These are phyloP conservation scores for Phellopilus nigrolimitatus DNA, from an alignment of 1,284 basidiomycete genomes.

Conservation along the genomic window DNA sequence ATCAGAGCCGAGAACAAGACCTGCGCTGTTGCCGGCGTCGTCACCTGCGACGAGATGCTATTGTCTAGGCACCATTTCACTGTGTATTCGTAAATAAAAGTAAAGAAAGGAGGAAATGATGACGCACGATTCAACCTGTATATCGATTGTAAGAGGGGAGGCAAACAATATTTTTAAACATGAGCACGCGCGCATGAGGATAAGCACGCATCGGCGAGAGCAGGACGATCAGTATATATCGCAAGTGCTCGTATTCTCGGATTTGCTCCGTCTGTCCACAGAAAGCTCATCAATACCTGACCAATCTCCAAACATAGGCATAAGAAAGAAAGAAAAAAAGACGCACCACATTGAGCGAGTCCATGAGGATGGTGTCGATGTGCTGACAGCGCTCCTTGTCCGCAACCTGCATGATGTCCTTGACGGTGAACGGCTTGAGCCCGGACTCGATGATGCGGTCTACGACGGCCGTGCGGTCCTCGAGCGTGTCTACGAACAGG, in stretches of 20 bases:
- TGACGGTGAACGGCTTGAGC: conserved; percentile 76
- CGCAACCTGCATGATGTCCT: conserved; percentile 73
- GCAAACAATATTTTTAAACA: too few species aligned
- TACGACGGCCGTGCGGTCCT: too few species aligned
- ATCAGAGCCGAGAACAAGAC: conserved; percentile 92
- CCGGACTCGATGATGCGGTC: too few species aligned
- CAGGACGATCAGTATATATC: conserved; percentile 95
- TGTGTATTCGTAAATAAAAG: too few species aligned
- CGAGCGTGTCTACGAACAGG: conserved; percentile 86
- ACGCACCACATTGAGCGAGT: conserved; percentile 80
- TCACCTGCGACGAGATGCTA: conserved; percentile 87
- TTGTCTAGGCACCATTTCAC: conserved; percentile 91
- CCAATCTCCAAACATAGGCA: conserved; percentile 15
- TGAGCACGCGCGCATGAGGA: too few species aligned
- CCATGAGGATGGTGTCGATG: conserved; percentile 95
- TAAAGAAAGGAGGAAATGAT: too few species aligned
- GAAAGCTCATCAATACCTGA: not conserved
- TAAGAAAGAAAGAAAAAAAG: conserved; percentile 3
- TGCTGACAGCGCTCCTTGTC: conserved; percentile 81
- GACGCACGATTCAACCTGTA: too few species aligned
- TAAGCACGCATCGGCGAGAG: conserved; percentile 73
- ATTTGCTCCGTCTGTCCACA: conserved; percentile 72
- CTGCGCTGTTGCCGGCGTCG: conserved; percentile 84
- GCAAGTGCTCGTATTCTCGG: conserved; percentile 88
- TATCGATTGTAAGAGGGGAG: too few species aligned